Evolutionary conservation across 306 rosid genomes (phyloP), one percentile per base, ranked within the genome.

Genomic region (Prinsepia uniflora): DNA sequence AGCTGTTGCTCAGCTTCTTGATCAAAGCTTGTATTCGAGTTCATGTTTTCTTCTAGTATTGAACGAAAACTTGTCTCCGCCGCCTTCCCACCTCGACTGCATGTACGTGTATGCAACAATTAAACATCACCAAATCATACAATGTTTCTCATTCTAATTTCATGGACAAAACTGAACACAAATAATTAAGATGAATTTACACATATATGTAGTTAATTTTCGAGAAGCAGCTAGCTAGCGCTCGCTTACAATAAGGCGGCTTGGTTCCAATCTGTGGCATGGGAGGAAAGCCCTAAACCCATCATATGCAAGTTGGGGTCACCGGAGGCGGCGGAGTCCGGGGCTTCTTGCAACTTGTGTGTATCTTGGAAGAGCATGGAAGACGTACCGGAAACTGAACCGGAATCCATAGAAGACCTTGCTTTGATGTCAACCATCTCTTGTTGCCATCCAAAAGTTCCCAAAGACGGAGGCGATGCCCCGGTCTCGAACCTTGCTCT

Each of bases 211-310:
- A n/a, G 57, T 52, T 52, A 0, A 52, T 52, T 52, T 13, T 49
- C 34, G 22, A 82, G 36, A 1, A 30, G 36, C 36, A 30, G 36
- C 36, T 30, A 3, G 36, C 36, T 30, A 30, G 36, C 96, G 36
- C 36, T 30, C 1, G 36, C 96, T 86, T 86, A 92, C 98, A 90
- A 76, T 55, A 90, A 82, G 46, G 94, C 72, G 46, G 94, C 72
- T 76, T 89, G 98, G 80, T 90, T 86, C 98, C 98, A 94, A 76
- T 90, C 96, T 72, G 89, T 63, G 36, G 95, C 7, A 65, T 82
- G 98, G 15, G 95, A 84, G 5, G 92, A 84, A 46, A 94, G 98
- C 71, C 97, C 97, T 61, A 90, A 80, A 71, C 83, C 97, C 96
- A 90, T 93, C 86, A 90, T 82, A 12, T 88, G 96, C 76, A 90